Evolutionary conservation across 305 asterid genomes (phyloP), one percentile per base, ranked within the genome.

Genomic region (Solanum chacoense): DNA sequence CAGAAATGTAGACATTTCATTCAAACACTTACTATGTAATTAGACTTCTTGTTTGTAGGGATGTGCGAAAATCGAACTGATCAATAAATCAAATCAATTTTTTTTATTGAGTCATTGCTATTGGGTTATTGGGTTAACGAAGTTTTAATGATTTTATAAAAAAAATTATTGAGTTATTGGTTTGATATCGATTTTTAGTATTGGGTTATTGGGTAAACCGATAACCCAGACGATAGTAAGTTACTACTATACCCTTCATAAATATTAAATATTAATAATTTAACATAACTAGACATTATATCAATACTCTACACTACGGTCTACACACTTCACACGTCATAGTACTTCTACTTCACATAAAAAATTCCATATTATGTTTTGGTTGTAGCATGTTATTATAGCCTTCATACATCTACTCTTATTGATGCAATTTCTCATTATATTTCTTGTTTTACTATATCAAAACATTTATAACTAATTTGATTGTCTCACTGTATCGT

Each of bases 141-240:
- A 1, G n/a, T 50, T 50, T 50, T 50, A 50, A 50, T 50, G 0
- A 2, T 50, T 50, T 50, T 6, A 16, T 5, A 0, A 50, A 50
- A 14, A 42, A 45, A 13, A 0, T 6, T 6, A 50, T 16, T 6
- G 22, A 5, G 22, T 16, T 18, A 50, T 50, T 0, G 3, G 0
- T 50, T 50, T 14, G 22, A 0, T 45, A 14, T 45, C 0, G 22
- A 5, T 2, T 14, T 45, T 45, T 42, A 42, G 59, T 42, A 13
- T 5, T 45, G 3, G 0, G 7, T 45, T 45, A 45, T 45, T 45
- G 3, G 7, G 1, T 45, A 5, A 14, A 14, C 1, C n/a, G 0
- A 50, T 50, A 45, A 45, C 22, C 63, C 7, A 45, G 3, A 45
- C 3, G 1, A 45, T 45, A 45, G 22, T 45, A 45, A 5, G 63